Percentiles rank a stretch among this genome's conserved stretches.
phyloP scores from a whole-genome alignment of 2,329 filamentous ascomycete species.

The Fusarium sp. region DNA sequence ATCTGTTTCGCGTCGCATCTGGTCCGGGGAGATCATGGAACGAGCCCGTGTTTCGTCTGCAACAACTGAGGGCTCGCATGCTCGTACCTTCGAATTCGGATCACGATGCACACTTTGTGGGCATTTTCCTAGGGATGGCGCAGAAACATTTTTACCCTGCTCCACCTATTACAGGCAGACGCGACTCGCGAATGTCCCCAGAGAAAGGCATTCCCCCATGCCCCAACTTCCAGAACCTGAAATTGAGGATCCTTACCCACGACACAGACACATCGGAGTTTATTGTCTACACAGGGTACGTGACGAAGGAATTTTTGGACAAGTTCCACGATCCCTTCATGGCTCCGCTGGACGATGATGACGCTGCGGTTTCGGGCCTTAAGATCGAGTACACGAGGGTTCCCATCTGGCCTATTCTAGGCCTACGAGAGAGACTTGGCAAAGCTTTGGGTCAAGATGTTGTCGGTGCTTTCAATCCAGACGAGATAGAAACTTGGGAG shows the following conservation, averaged over 20 bases:
- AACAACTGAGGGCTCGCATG: slow-evolving; percentile 62
- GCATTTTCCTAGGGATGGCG: slow-evolving; percentile 69
- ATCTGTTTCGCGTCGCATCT: slow-evolving; percentile 62
- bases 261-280: slow-evolving; percentile 65
- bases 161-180: slow-evolving; percentile 40
- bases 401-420: slow-evolving; percentile 68
- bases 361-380: slow-evolving; percentile 54
- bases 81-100: slow-evolving; percentile 64
- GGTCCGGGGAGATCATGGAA: slow-evolving; percentile 61
- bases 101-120: slow-evolving; percentile 68
- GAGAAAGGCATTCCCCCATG: slow-evolving; percentile 39
- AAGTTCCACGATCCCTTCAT: slow-evolving; percentile 66
- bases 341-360: slow-evolving; percentile 51
- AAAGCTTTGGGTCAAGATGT: slow-evolving; percentile 67
- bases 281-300: slow-evolving; percentile 66
- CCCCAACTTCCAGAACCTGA: slow-evolving; percentile 63
- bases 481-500: slow-evolving; percentile 64
- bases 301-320: slow-evolving; percentile 64
- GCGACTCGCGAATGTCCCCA: slow-evolving; percentile 49
- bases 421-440: slow-evolving; percentile 69
- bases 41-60: slow-evolving; percentile 63
- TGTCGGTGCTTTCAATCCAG: slow-evolving; percentile 59
- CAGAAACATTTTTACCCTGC: slow-evolving; percentile 66
- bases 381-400: slow-evolving; percentile 65
- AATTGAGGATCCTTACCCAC: slow-evolving; percentile 66